These are phyloP conservation scores for Musa schizocarpa DNA, from an alignment of 176 grass and related monocot genomes.

Conservation along the genomic window DNA sequence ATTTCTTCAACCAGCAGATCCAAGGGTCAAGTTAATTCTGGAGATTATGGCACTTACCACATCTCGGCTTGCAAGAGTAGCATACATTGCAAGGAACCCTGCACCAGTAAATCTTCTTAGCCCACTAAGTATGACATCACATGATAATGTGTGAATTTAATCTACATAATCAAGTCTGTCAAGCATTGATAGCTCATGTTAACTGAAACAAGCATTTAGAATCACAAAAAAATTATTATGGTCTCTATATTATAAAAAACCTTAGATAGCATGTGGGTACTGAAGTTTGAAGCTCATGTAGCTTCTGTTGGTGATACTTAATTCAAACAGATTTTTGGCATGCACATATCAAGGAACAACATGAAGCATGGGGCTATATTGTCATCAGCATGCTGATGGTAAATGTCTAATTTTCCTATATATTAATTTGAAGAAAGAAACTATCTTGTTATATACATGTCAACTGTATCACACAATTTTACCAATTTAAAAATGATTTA, in stretches of 20 bases:
- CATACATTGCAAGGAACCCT: conserved; percentile 99
- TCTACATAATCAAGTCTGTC: background rate
- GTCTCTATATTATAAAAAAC: background rate
- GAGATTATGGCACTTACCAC: conserved; percentile 55
- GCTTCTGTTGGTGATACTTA: background rate
- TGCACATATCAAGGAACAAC: background rate
- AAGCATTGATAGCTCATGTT: background rate
- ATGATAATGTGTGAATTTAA: background rate
- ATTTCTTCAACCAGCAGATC: background rate
- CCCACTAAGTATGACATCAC: background rate
- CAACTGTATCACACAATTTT: background rate
- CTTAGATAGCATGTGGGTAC: background rate
- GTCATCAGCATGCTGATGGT: too few relatives aligned
- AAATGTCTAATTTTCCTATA: too few relatives aligned
- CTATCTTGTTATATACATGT: background rate
- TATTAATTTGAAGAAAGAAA: too few relatives aligned
- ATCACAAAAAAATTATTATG: background rate
- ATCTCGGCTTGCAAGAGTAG: conserved; percentile 92
- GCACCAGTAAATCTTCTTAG: conserved; percentile 19
- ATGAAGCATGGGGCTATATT: background rate
- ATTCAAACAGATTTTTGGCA: background rate
- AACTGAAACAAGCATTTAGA: background rate
- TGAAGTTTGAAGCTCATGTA: background rate
- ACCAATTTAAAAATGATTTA: background rate
- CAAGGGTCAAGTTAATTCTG: background rate